Percentiles rank a stretch among this genome's conserved stretches.
phyloP scores from a whole-genome alignment of 1,139 yeast genomes.

The Nadsonia starkeyi-henricii region DNA sequence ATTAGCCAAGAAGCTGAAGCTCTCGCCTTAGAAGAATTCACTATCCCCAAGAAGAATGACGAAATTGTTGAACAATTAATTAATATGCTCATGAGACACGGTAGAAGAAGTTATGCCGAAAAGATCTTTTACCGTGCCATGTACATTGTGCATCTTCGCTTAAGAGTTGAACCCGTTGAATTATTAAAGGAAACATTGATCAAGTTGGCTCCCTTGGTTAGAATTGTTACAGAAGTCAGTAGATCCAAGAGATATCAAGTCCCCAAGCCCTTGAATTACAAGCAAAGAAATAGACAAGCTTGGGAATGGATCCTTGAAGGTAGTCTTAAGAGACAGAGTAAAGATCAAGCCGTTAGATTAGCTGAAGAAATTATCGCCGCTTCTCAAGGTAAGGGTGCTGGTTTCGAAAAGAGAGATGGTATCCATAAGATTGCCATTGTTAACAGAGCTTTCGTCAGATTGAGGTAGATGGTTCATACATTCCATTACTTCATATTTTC shows the following conservation, averaged over 20 bases:
- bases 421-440: slow-evolving; percentile 73
- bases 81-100: slow-evolving; percentile 85
- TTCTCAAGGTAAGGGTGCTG: slow-evolving; percentile 63
- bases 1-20: slow-evolving; percentile 46
- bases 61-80: slow-evolving; percentile 65
- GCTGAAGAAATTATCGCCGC: slow-evolving; percentile 82
- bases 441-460: slow-evolving; percentile 24
- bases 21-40: slow-evolving; percentile 34
- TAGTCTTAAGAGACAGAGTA: slow-evolving; percentile 61
- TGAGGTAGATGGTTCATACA: slow-evolving; percentile 11
- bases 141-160: slow-evolving; percentile 60
- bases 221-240: slow-evolving; percentile 70
- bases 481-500: slow-evolving; percentile 11
- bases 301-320: slow-evolving; percentile 85
- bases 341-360: slow-evolving; percentile 73
- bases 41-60: slow-evolving; percentile 52
- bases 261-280: slow-evolving; percentile 70
- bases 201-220: slow-evolving; percentile 72
- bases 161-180: slow-evolving; percentile 63
- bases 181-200: slow-evolving; percentile 65
- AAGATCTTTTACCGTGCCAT: slow-evolving; percentile 63
- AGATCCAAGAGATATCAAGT: slow-evolving; percentile 68
- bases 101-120: slow-evolving; percentile 74
- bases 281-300: slow-evolving; percentile 77
- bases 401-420: slow-evolving; percentile 69